Evolutionary conservation across 768 basidiomycete species (phyloP).

Genomic region (Chalciporus chontae): DNA sequence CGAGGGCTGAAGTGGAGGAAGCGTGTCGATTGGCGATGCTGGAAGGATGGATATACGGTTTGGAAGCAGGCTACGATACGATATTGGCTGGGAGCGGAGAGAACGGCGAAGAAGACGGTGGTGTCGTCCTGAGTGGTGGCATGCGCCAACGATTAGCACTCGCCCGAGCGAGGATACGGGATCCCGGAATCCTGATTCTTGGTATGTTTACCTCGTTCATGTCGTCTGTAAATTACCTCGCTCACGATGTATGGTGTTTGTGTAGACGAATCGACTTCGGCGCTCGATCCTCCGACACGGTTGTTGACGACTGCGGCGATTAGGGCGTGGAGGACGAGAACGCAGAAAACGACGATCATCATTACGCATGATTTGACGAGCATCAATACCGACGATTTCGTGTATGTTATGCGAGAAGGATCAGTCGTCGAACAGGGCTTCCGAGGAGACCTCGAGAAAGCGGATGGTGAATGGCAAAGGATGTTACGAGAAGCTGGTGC

Average conservation of each 20-base stretch:
- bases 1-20: slow-evolving; percentile 66
- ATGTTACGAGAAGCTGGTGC: slow-evolving; percentile 69
- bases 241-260: background rate
- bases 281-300: slow-evolving; percentile 83
- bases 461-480: slow-evolving; percentile 61
- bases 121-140: slow-evolving; percentile 82
- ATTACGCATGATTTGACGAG: slow-evolving; percentile 96
- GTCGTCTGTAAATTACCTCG: background rate
- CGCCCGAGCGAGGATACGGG: slow-evolving; percentile 78
- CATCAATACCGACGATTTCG: slow-evolving; percentile 72
- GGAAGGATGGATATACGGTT: slow-evolving; percentile 78
- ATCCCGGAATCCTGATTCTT: slow-evolving; percentile 87
- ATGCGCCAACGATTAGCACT: slow-evolving; percentile 90
- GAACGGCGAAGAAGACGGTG: slow-evolving; percentile 39
- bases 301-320: slow-evolving; percentile 77
- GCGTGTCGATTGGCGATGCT: slow-evolving; percentile 84
- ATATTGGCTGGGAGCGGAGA: slow-evolving; percentile 47
- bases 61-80: slow-evolving; percentile 91
- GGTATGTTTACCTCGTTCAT: slow-evolving; percentile 48
- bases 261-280: slow-evolving; percentile 76
- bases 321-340: slow-evolving; percentile 53
- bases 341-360: slow-evolving; percentile 51
- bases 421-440: slow-evolving; percentile 84
- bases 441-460: slow-evolving; percentile 68
- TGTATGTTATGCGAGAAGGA: slow-evolving; percentile 87